Evolutionary conservation across 352 stramenopile genomes (phyloP), one percentile per base, ranked within the genome.

Genomic region (Pythium brachiatum): DNA sequence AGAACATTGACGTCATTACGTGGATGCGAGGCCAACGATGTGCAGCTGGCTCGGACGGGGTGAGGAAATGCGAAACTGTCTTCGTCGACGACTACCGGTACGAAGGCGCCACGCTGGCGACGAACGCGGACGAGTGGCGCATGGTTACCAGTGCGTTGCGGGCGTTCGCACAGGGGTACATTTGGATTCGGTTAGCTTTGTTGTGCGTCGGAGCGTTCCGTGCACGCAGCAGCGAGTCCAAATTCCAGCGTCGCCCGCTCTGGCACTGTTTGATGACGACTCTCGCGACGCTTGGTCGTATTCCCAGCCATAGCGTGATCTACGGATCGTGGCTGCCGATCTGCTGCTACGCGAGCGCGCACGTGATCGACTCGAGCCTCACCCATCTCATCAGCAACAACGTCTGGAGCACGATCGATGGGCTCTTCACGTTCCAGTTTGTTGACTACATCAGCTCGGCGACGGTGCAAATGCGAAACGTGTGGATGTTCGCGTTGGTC

Each of bases 381-480:
- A 62, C 56, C 8, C 70, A 80, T 29, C 20, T 66, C 11, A 48
- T 73, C 26, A 65, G 57, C 46, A 54, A 75, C 26, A 64, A 55
- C 23, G 23, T 59, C 2, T 78, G 71, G 70, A 27, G 51, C 4
- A 57, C 67, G 3, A 16, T 52, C 29, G 51, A 70, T 26, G 70
- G 70, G n/a, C 23, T 68, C 27, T 55, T 66, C 26, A 27, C 48
- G 7, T 75, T 75, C 26, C 13, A 73, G 16, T 51, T 64, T 2
- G 16, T 67, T 31, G 31, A 25, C 13, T 75, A 73, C 68, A 20
- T 71, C 20, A n/a, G 21, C 18, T 46, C 69, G 3, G 68, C 63
- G 0, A 62, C 59, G 16, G 65, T 78, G 34, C 70, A 78, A 51
- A 78, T 80, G 73, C 69, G 73, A 32, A 78, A 78, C 31, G 53